These are phyloP conservation scores for Globisporangium polare DNA, from an alignment of 352 stramenopile species.

Conservation along the genomic window DNA sequence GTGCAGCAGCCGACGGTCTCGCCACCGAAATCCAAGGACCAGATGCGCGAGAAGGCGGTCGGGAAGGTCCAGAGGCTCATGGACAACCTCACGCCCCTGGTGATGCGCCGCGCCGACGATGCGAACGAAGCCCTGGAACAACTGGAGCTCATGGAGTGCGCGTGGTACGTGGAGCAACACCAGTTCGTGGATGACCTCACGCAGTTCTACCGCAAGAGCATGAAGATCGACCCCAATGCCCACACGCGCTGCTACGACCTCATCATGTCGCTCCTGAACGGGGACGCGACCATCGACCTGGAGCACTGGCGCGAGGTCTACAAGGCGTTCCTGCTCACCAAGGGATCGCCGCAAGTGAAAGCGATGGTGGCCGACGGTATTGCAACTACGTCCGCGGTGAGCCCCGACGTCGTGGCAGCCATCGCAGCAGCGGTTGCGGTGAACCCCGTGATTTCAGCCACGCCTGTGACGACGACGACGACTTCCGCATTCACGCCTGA, in stretches of 20 bases:
- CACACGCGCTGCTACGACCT: constrained; percentile 20
- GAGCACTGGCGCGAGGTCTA: constrained; percentile 21
- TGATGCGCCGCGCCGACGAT: background rate
- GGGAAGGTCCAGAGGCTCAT: background rate
- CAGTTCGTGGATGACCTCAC: constrained; percentile 24
- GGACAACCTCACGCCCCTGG: background rate
- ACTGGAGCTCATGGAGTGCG: constrained; percentile 35
- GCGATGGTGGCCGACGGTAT: background rate
- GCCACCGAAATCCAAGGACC: background rate
- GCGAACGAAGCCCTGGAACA: constrained; percentile 16
- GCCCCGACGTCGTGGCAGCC: background rate
- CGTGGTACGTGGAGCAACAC: constrained; percentile 25
- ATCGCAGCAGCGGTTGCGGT: background rate
- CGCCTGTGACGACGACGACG: background rate
- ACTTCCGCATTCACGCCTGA: background rate
- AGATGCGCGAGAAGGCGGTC: background rate
- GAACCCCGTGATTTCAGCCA: background rate
- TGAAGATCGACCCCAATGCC: constrained; percentile 9
- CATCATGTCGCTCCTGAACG: constrained; percentile 15
- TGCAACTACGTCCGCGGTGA: background rate
- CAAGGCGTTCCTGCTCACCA: constrained; percentile 4
- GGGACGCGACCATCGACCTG: constrained; percentile 19
- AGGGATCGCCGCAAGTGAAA: background rate
- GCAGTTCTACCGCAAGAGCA: constrained; percentile 21
- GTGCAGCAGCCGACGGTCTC: background rate